These are phyloP conservation scores for Hericium erinaceus DNA, from an alignment of 768 basidiomycete species.

Conservation along the genomic window DNA sequence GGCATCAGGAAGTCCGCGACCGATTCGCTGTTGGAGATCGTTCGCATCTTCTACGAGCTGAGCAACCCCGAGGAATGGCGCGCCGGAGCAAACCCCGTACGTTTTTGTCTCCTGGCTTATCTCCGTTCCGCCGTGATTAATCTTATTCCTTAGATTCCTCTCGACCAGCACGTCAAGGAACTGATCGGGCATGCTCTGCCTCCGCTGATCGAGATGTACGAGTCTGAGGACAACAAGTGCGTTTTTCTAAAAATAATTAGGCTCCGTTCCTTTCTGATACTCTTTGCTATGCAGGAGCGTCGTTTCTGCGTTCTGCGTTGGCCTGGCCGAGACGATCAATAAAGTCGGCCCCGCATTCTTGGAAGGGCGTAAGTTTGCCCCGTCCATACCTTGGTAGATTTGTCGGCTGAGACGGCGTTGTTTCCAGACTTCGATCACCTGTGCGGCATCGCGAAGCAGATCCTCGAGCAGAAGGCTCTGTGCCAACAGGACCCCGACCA, in stretches of 20 bases:
- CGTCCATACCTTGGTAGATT: too few relatives aligned
- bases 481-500: slow-evolving; percentile 97
- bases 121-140: not conserved
- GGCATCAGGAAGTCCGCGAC: slow-evolving; percentile 93
- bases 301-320: slow-evolving; percentile 78
- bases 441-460: slow-evolving; percentile 71
- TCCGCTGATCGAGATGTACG: slow-evolving; percentile 80
- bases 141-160: slow-evolving; percentile 28
- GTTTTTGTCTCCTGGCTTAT: not conserved
- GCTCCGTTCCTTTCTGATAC: slow-evolving; percentile 7
- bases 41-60: slow-evolving; percentile 87
- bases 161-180: slow-evolving; percentile 65
- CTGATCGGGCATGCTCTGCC: slow-evolving; percentile 68
- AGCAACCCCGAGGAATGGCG: slow-evolving; percentile 77
- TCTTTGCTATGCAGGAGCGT: slow-evolving; percentile 51
- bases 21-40: slow-evolving; percentile 78
- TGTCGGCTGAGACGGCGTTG: not conserved
- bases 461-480: slow-evolving; percentile 89
- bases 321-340: slow-evolving; percentile 86
- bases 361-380: slow-evolving; percentile 50
- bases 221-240: slow-evolving; percentile 95
- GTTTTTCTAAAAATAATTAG: slow-evolving; percentile 23
- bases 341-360: slow-evolving; percentile 85
- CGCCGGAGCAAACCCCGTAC: slow-evolving; percentile 58
- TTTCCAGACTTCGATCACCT: slow-evolving; percentile 61